These are phyloP conservation scores for Sarocladium strictum DNA, from an alignment of 2,329 filamentous ascomycete species.

Conservation along the genomic window DNA sequence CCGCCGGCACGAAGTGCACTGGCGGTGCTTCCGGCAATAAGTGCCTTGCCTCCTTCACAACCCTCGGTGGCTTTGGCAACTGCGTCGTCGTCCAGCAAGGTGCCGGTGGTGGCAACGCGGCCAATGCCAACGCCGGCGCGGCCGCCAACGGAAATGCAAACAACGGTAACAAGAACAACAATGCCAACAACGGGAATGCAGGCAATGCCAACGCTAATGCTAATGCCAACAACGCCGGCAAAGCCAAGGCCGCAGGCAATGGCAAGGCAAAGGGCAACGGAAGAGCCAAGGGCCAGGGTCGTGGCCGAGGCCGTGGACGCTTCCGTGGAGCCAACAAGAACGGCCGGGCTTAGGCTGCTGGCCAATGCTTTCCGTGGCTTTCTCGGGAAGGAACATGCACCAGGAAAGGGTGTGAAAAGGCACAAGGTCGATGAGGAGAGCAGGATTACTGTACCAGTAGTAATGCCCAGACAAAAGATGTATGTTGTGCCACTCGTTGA, in stretches of 20 bases:
- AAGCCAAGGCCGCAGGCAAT: neutral
- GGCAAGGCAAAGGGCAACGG: conserved; percentile 5
- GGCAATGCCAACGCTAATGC: neutral
- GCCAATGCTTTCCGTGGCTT: too few species aligned
- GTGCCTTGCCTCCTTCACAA: conserved; percentile 13
- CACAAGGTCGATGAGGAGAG: too few species aligned
- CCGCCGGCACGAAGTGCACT: conserved; percentile 11
- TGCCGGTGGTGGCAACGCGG: conserved; percentile 1
- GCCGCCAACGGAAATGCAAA: conserved; percentile 8
- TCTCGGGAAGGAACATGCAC: too few species aligned
- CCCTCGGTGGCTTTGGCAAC: conserved; percentile 14
- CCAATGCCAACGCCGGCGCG: neutral
- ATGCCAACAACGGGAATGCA: neutral
- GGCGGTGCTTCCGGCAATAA: conserved; percentile 13
- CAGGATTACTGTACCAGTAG: too few species aligned
- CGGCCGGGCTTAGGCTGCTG: too few species aligned
- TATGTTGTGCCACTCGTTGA: too few species aligned
- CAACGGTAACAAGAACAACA: conserved; percentile 1
- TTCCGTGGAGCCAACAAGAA: too few species aligned
- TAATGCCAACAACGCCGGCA: conserved; percentile 6
- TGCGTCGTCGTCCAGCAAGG: conserved; percentile 14
- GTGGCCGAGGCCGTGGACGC: neutral
- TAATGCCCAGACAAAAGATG: too few species aligned
- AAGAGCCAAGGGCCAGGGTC: neutral
- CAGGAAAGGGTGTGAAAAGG: too few species aligned